phyloP scores from a whole-genome alignment of 805 yeast species.

The Saccharomycopsis javanensis region DNA sequence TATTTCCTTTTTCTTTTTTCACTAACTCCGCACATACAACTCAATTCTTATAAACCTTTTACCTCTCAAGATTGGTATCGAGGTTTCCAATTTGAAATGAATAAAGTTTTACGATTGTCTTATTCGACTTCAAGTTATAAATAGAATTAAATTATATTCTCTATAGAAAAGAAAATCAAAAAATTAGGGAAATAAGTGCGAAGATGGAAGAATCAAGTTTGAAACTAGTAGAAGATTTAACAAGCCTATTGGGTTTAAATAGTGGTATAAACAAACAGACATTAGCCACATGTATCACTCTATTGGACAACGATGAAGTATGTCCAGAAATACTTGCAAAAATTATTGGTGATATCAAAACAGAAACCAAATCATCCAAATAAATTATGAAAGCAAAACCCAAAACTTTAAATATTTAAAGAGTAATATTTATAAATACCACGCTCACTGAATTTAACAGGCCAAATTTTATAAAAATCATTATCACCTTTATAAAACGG shows the following conservation, averaged over 20 bases:
- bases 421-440: slow-evolving; percentile 53
- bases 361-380: not conserved
- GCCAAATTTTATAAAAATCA: slow-evolving; percentile 36
- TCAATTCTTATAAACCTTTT: too few species aligned
- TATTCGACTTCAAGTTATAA: too few species aligned
- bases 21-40: too few species aligned
- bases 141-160: not conserved
- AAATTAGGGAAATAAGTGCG: not conserved
- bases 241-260: not conserved
- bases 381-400: not conserved
- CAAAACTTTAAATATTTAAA: slow-evolving; percentile 23
- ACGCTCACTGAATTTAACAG: slow-evolving; percentile 38
- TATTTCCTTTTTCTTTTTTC: not conserved
- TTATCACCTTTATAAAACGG: slow-evolving; percentile 32
- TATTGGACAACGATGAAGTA: not conserved
- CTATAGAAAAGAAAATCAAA: not conserved
- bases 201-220: not conserved
- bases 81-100: too few species aligned
- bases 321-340: not conserved
- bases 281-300: not conserved
- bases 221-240: not conserved
- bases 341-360: not conserved
- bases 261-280: not conserved
- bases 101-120: too few species aligned
- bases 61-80: too few species aligned